These are phyloP conservation scores for Trichoderma harzianum DNA, from an alignment of 2,329 filamentous ascomycete genomes.

Conservation along the genomic window DNA sequence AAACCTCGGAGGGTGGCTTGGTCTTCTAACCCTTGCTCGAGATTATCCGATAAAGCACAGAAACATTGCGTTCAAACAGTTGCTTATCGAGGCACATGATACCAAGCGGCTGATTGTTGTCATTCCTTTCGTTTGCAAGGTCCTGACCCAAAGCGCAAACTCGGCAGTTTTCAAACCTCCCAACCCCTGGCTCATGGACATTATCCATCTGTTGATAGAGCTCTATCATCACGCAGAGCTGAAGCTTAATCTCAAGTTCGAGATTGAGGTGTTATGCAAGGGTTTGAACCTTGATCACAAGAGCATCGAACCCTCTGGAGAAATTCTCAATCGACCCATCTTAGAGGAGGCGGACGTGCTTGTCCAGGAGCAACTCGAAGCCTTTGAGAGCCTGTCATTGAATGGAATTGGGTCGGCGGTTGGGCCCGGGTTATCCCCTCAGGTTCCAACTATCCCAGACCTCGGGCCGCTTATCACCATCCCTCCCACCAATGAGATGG, in stretches of 20 bases:
- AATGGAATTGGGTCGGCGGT: constrained; percentile 69
- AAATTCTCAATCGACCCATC: constrained; percentile 73
- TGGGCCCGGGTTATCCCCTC: constrained; percentile 70
- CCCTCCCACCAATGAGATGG: constrained; percentile 75
- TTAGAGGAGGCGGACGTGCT: constrained; percentile 62
- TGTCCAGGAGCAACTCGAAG: constrained; percentile 67
- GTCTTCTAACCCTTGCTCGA: constrained; percentile 84
- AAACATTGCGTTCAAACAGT: constrained; percentile 95
- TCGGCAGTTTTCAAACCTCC: constrained; percentile 91
- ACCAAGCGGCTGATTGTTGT: constrained; percentile 87
- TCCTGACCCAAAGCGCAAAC: constrained; percentile 76
- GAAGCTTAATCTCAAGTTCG: constrained; percentile 96
- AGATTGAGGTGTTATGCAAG: constrained; percentile 96
- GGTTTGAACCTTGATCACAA: constrained; percentile 90
- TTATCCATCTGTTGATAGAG: constrained; percentile 85
- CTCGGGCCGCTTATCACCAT: constrained; percentile 75
- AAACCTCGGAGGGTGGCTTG: constrained; percentile 91
- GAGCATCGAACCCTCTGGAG: constrained; percentile 79
- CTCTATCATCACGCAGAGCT: constrained; percentile 90
- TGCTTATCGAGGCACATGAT: constrained; percentile 90
- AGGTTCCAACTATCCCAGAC: constrained; percentile 78
- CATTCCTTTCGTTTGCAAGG: constrained; percentile 97
- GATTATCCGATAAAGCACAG: constrained; percentile 95
- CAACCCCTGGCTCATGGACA: constrained; percentile 98
- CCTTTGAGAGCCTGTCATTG: constrained; percentile 78